A percentile compares a stretch with the other conserved stretches of the same genome.
Conservation (phyloP, 495 filamentous ascomycete genomes). For the Amniculicola lignicola region DNA sequence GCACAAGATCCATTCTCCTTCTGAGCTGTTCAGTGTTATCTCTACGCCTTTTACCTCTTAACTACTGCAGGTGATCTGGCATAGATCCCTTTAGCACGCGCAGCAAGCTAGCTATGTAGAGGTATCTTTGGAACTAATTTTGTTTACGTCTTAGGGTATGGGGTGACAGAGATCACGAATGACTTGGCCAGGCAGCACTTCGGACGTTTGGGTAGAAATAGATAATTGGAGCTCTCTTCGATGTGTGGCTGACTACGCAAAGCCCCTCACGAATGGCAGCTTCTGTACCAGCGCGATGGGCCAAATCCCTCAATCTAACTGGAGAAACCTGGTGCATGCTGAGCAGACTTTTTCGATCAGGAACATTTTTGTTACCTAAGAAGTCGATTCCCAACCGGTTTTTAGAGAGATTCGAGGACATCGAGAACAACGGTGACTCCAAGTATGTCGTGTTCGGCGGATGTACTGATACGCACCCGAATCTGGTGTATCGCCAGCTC, state of each 20-base stretch:
- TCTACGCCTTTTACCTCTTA: no score
- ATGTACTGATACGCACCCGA: constrained; percentile 16
- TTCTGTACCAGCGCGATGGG: constrained; percentile 8
- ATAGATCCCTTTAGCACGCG: no score
- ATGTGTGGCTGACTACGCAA: background rate
- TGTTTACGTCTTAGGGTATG: no score
- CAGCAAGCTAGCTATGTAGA: no score
- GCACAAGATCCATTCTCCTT: constrained; percentile 12
- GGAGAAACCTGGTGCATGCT: constrained; percentile 6
- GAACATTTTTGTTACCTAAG: constrained; percentile 22
- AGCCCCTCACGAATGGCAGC: constrained; percentile 11
- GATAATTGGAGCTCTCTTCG: constrained; percentile 18
- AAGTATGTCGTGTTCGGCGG: no score
- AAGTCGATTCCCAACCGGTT: background rate
- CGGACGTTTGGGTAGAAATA: background rate
- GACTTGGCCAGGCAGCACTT: background rate
- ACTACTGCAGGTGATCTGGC: no score
- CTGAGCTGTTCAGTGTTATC: background rate
- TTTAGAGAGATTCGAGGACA: no score
- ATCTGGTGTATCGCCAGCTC: no score
- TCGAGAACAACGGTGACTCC: no score
- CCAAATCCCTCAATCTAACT: constrained; percentile 4
- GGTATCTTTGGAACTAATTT: no score
- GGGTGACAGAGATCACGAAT: no score
- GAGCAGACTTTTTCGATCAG: background rate